These are phyloP conservation scores for Ganoderma resinaceum DNA, from an alignment of 1,284 basidiomycete genomes.

Conservation along the genomic window DNA sequence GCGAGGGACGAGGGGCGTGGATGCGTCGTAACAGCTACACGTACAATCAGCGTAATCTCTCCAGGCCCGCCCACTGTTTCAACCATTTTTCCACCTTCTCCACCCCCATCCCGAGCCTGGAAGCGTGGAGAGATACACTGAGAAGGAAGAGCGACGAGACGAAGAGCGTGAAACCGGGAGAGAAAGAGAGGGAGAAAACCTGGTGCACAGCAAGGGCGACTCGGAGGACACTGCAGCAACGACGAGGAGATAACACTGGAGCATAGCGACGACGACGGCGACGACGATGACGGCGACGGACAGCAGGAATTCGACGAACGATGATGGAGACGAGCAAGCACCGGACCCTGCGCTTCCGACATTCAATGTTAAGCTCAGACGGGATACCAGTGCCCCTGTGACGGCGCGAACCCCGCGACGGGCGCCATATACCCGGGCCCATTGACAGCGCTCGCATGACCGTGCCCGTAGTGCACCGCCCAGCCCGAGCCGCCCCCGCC, in stretches of 20 bases:
- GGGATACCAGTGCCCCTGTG: slow-evolving; percentile 25
- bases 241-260: not conserved
- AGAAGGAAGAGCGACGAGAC: not conserved
- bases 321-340: not conserved
- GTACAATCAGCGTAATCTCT: not conserved
- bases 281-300: not conserved
- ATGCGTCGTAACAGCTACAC: slow-evolving; percentile 14
- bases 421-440: slow-evolving; percentile 15
- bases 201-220: not conserved
- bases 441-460: not conserved
- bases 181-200: not conserved
- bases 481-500: slow-evolving; percentile 16
- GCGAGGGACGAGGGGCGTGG: slow-evolving; percentile 1
- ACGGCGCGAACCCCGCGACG: slow-evolving; percentile 15
- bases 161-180: not conserved
- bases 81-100: not conserved
- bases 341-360: not conserved
- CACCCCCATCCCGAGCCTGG: not conserved
- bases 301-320: no score
- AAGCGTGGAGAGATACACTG: not conserved
- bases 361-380: not conserved
- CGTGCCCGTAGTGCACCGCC: slow-evolving; percentile 10
- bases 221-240: not conserved
- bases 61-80: not conserved
- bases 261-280: slow-evolving; percentile 3